Conservation (phyloP, 306 rosid genomes). For the Rosa persica region DNA sequence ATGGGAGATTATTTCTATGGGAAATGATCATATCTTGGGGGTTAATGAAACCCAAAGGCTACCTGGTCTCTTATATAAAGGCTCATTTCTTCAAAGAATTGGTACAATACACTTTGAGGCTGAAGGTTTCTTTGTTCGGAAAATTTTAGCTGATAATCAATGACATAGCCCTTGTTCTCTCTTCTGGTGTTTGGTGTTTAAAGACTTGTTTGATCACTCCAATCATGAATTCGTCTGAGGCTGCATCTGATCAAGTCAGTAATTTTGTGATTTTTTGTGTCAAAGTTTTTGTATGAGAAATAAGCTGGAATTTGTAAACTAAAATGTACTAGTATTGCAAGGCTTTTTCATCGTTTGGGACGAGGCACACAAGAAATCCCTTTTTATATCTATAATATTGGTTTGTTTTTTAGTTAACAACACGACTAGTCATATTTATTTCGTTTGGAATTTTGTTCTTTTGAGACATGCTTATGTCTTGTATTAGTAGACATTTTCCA, state of each 20-base stretch:
- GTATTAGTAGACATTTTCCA: not conserved
- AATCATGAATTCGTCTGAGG: not conserved
- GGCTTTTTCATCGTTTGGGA: not conserved
- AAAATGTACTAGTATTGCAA: too few species aligned
- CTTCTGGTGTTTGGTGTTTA: not conserved
- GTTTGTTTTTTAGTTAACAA: not conserved
- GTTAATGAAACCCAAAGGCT: not conserved
- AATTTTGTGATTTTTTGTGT: not conserved
- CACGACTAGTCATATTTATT: too few species aligned
- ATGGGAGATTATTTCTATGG: not conserved
- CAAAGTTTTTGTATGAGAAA: not conserved
- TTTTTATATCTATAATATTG: not conserved
- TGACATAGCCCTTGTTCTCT: not conserved
- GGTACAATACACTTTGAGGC: too few species aligned
- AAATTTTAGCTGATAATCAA: too few species aligned
- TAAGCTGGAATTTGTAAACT: too few species aligned
- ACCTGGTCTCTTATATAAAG: not conserved
- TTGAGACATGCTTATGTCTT: not conserved
- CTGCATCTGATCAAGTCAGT: not conserved
- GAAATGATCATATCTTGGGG: not conserved
- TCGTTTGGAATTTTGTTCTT: too few species aligned
- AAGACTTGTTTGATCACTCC: not conserved
- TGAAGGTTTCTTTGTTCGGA: not conserved
- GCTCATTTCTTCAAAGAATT: not conserved
- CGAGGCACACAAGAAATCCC: not conserved